Evolutionary conservation across 2,329 filamentous ascomycete species (phyloP), one percentile per base, ranked within the genome.

Genomic region (Raffaelea ambrosiae): DNA sequence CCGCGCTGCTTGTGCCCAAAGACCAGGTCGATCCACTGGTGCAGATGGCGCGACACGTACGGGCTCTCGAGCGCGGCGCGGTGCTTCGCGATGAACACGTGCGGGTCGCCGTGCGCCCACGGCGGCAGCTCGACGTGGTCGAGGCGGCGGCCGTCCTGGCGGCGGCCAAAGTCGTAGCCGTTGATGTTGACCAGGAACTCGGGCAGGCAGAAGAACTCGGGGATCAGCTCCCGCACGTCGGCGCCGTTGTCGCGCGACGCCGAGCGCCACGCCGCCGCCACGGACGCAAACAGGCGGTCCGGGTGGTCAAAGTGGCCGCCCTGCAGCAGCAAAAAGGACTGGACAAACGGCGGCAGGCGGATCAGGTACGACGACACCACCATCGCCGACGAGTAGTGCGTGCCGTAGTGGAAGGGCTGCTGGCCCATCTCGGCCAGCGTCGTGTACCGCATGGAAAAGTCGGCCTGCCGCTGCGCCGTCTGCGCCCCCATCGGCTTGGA

Each of bases 301-400:
- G 93, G 88, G 60, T 98, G 91, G 61, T 98, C 93, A 60, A 97
- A 98, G 36, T 79, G 88, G 5, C 91, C 91, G n/a, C 93, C 93
- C 64, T 98, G 93, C 2, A 98, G 77, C 9, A 97, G 72, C 19
- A 97, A 79, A 60, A 95, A 97, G 0, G 93, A 95, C 57, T 97
- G 88, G 21, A 96, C 91, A 62, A 97, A 98, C 0, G 93, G 93
- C 44, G 95, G 91, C 16, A 98, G 74, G 18, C 93, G 84, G 58
- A 98, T 96, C 38, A 98, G 76, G 59, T 96, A 98, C 0, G 90
- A 96, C 13, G 89, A 89, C 7, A 98, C 93, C 50, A 95, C 96
- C 93, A 97, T 98, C 8, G 93, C 93, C 2, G 93, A 97, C 1
- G 93, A 97, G 64, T 98, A 98, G 63, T 98, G 94, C 0, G 94